phyloP scores from a whole-genome alignment of 202 grass and related monocot genomes.

The Brachypodium distachyon region DNA sequence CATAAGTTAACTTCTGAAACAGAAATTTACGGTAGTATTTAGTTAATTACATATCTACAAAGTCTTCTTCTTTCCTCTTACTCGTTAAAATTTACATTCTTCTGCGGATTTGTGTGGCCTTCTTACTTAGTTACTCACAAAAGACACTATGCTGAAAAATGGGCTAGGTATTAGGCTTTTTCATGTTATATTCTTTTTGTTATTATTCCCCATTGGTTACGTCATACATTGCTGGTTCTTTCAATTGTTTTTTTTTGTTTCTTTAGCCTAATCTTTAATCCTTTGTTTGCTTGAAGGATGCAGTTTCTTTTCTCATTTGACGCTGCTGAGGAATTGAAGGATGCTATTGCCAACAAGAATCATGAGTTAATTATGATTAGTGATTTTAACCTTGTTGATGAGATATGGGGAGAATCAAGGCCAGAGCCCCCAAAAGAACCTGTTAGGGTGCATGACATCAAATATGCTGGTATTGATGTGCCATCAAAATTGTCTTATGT shows the following conservation, averaged over 20 bases:
- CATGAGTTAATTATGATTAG: conserved; percentile 69
- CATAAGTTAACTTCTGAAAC: background rate
- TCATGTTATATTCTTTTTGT: background rate
- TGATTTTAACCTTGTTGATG: conserved; percentile 80
- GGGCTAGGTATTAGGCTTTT: background rate
- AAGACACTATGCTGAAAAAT: background rate
- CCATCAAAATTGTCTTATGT: conserved; percentile 67
- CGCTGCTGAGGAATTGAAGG: conserved; percentile 83
- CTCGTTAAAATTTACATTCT: background rate
- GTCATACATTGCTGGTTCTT: background rate
- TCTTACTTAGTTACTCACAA: background rate
- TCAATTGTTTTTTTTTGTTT: background rate
- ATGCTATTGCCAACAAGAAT: conserved; percentile 73
- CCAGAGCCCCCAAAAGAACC: conserved; percentile 48
- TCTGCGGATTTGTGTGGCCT: background rate
- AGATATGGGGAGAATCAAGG: conserved; percentile 77
- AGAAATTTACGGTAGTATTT: background rate
- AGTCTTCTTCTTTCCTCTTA: conserved; percentile 6
- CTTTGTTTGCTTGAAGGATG: conserved; percentile 60
- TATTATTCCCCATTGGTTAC: background rate
- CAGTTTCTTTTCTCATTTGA: conserved; percentile 98
- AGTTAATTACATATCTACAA: background rate
- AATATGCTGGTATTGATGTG: conserved; percentile 86
- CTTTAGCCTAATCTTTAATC: conserved; percentile 25
- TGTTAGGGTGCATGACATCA: conserved; percentile 82